Percentiles rank a stretch among this genome's conserved stretches.
These are phyloP conservation scores for Botrytis medusae DNA, from an alignment of 2,329 filamentous ascomycete species.

Conservation along the genomic window DNA sequence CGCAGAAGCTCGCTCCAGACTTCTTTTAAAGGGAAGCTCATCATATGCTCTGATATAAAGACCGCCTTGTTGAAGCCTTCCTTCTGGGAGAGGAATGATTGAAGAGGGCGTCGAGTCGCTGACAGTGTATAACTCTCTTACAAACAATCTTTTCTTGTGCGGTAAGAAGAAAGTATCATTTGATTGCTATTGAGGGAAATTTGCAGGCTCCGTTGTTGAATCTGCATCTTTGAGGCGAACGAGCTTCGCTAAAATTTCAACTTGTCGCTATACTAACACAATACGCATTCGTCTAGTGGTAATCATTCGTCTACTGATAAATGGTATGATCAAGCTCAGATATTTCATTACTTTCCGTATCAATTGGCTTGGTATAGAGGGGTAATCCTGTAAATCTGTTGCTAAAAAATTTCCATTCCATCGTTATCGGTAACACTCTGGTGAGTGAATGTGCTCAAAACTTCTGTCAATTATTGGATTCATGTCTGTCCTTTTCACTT, in stretches of 20 bases:
- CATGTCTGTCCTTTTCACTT: no score
- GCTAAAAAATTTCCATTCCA: background rate
- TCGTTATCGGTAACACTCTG: background rate
- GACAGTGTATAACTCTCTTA: background rate
- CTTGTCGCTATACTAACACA: background rate
- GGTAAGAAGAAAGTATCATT: no score
- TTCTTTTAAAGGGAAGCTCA: background rate
- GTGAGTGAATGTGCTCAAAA: background rate
- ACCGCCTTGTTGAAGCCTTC: background rate
- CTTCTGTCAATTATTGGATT: background rate
- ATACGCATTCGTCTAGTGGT: background rate
- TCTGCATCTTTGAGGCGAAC: background rate
- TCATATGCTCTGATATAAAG: background rate
- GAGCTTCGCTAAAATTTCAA: background rate
- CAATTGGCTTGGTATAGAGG: background rate
- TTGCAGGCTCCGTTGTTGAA: no score
- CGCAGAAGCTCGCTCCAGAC: conserved; percentile 12
- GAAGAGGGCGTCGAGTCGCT: background rate
- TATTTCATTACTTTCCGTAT: background rate
- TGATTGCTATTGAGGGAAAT: background rate
- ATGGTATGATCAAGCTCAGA: background rate
- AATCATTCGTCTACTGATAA: background rate
- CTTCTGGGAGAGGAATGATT: background rate
- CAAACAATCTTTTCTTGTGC: background rate
- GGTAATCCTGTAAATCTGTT: background rate